Percentiles rank a stretch among this genome's conserved stretches.
Evolutionary conservation across 176 grass and related monocot species (phyloP).

Genomic region (Carex littledalei): DNA sequence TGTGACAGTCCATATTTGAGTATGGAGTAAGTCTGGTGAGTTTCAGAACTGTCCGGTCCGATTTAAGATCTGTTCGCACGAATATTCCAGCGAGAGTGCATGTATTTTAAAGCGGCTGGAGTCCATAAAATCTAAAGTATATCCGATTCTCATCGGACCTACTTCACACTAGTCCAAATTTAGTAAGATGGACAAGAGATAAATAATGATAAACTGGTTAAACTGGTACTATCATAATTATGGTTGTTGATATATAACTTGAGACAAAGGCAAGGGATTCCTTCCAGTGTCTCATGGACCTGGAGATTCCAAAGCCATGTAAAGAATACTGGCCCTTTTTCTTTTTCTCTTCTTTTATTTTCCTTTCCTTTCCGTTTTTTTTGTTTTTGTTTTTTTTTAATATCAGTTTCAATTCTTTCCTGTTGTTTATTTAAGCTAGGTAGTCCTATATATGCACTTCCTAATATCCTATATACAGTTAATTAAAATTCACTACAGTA

Average conservation of each 20-base stretch:
- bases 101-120: no score
- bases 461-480: not conserved
- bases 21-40: no score
- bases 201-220: not conserved
- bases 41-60: no score
- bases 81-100: no score
- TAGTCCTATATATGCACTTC: not conserved
- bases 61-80: no score
- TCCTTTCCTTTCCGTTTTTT: slow-evolving; percentile 12
- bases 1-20: not conserved
- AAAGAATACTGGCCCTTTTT: not conserved
- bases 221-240: not conserved
- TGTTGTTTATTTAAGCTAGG: not conserved
- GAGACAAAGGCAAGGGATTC: slow-evolving; percentile 15
- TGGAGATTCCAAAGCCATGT: not conserved
- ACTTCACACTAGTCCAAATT: no score
- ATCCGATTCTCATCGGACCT: no score
- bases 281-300: not conserved
- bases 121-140: no score
- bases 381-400: not conserved
- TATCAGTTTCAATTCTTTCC: not conserved
- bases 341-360: slow-evolving; percentile 7
- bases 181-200: not conserved
- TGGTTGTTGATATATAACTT: slow-evolving; percentile 1
- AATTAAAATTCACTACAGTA: not conserved